Base-by-base conservation (phyloP, 2,329 filamentous ascomycete species). In the Sarocladium kiliense region DNA sequence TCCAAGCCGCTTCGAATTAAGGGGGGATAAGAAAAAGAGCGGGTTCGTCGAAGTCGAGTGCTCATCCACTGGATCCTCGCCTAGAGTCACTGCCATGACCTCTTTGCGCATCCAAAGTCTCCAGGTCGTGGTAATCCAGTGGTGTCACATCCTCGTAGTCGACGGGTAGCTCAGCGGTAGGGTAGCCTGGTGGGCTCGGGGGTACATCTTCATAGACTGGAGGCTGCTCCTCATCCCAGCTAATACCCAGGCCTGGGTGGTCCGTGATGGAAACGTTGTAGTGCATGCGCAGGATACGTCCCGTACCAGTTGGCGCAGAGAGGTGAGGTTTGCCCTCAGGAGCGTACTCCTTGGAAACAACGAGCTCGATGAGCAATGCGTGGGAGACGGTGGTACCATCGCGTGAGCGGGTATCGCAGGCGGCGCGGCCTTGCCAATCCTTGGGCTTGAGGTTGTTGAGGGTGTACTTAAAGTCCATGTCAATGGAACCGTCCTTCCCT, bases 221-320 rank as follows among this genome's bases (percentile, higher is more conserved):
- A 12, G 93, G 93, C 65, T 89, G 86, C 75, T 99, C 93, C 72
- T 97, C 93, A 63, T 97, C 93, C 93, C 94, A 99, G 62, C 88
- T 90, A 64, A 99, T 92, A 53, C 93, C 92, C 67, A 96, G 81
- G 18, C 93, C 93, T 9, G 32, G 32, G 57, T 89, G 83, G 73
- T 96, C 88, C 3, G 92, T 97, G 55, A 97, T 80, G 56, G 85
- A 77, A 54, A 94, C 79, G 63, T 82, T 84, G 75, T 97, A 97
- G 68, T 96, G 90, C 81, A 96, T 97, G 61, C 93, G 83, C 58
- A 99, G 77, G 54, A 97, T 93, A 60, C 93, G 84, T 0, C 93
- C 94, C 2, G 91, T 88, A 58, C 93, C 93, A 0, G 93, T 97
- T 51, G 92, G 91, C 0, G 90, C 92, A 49, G 89, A 81, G 53